Conservation (phyloP, 2,329 filamentous ascomycete species). For the Chrysoporthe deuterocubensis region DNA sequence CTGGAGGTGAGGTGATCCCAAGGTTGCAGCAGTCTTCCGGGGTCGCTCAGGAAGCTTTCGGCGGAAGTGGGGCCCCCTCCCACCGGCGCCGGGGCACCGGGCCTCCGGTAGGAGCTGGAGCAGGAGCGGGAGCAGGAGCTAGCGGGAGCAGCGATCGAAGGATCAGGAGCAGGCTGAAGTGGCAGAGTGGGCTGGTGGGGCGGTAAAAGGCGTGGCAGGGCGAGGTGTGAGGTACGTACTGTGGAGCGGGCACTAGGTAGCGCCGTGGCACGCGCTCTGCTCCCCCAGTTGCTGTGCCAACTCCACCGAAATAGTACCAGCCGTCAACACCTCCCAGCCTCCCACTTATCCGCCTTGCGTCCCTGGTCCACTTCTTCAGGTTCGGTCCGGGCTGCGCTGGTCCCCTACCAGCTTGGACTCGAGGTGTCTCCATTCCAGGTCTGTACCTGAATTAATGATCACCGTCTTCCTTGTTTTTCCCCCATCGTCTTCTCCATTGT, state of each 20-base stretch:
- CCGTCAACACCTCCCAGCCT: slow-evolving; percentile 15
- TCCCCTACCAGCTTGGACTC: neutral
- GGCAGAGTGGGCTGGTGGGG: slow-evolving; percentile 4
- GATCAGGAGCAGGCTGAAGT: neutral
- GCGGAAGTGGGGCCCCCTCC: neutral
- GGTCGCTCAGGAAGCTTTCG: neutral
- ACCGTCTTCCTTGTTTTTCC: slow-evolving; percentile 17
- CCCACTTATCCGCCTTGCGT: slow-evolving; percentile 12
- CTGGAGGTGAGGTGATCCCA: neutral
- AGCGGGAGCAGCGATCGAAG: neutral
- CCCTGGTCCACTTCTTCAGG: slow-evolving; percentile 6
- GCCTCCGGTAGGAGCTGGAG: neutral
- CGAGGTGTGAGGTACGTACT: neutral
- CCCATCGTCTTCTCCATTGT: neutral
- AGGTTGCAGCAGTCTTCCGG: neutral
- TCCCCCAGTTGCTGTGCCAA: slow-evolving; percentile 11
- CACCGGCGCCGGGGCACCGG: neutral
- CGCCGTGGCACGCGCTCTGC: neutral
- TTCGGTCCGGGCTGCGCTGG: slow-evolving; percentile 8
- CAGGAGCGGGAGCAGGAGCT: neutral
- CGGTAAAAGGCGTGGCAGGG: slow-evolving; percentile 10
- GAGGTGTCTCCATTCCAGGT: slow-evolving; percentile 15
- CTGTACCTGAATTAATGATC: slow-evolving; percentile 14
- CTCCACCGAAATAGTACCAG: slow-evolving; percentile 10
- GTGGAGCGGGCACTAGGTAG: neutral